Evolutionary conservation across 2,329 filamentous ascomycete genomes (phyloP).

Genomic region (Fusarium sp.): DNA sequence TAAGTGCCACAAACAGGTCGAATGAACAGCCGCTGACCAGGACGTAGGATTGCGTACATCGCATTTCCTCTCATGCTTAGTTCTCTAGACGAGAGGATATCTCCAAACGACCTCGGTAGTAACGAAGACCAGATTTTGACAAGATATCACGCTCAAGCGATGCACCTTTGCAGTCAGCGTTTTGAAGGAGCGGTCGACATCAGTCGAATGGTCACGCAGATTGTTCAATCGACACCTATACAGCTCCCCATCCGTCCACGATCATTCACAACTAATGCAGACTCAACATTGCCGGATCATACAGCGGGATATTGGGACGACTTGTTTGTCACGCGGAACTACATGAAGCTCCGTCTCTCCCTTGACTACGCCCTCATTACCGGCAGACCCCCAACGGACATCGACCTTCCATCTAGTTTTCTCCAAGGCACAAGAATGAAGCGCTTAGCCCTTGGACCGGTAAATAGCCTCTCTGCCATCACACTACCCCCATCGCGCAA

Average conservation of each 20-base stretch:
- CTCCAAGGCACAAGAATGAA: not conserved
- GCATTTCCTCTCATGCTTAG: slow-evolving; percentile 23
- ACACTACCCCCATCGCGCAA: not conserved
- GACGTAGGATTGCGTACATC: slow-evolving; percentile 4
- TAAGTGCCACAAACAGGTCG: rapidly evolving
- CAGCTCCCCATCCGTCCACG: not conserved
- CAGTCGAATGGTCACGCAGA: slow-evolving; percentile 21
- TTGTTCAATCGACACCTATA: slow-evolving; percentile 11
- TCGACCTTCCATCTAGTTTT: not conserved
- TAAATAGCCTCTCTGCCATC: not conserved
- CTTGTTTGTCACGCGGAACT: slow-evolving; percentile 6
- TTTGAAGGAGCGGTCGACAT: slow-evolving; percentile 17
- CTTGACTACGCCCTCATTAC: slow-evolving; percentile 16
- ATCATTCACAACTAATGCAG: rapidly evolving
- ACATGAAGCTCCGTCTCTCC: slow-evolving; percentile 13
- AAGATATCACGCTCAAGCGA: slow-evolving; percentile 11
- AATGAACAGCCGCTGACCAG: rapidly evolving
- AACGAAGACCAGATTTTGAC: not conserved
- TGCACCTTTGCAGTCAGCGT: slow-evolving; percentile 7
- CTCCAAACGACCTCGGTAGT: not conserved
- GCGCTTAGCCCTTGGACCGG: not conserved
- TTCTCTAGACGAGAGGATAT: slow-evolving; percentile 10
- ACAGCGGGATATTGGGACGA: not conserved
- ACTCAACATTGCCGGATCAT: no score
- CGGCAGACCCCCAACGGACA: not conserved